A percentile compares a stretch with the other conserved stretches of the same genome.
phyloP scores from a whole-genome alignment of 2,329 filamentous ascomycete species.

The Diaporthe humulicola region DNA sequence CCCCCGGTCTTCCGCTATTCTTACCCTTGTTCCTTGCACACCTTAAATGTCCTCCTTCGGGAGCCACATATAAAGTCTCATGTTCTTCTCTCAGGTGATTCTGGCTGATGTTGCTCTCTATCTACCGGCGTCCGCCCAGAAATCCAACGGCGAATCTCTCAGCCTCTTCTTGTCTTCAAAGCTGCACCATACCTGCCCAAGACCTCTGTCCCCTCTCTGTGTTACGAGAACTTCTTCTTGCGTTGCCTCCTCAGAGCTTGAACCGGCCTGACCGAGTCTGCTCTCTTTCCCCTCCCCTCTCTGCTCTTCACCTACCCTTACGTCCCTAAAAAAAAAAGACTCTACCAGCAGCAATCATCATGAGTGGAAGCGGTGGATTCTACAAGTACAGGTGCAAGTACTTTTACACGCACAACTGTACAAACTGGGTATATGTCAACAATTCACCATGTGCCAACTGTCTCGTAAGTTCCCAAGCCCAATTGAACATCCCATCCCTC shows the following conservation, averaged over 20 bases:
- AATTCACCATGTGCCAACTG: slow-evolving; percentile 60
- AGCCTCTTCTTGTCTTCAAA: background rate
- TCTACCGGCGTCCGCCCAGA: background rate
- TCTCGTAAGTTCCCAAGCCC: slow-evolving; percentile 52
- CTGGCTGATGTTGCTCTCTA: slow-evolving; percentile 1
- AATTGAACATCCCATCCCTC: no score
- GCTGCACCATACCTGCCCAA: background rate
- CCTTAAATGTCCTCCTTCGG: slow-evolving; percentile 24
- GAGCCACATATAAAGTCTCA: slow-evolving; percentile 31
- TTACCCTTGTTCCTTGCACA: slow-evolving; percentile 32
- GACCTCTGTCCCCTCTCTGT: slow-evolving; percentile 20
- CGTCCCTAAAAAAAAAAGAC: no score
- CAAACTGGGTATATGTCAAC: slow-evolving; percentile 64
- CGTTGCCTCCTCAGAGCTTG: background rate
- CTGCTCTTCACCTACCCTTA: background rate
- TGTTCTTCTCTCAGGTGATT: slow-evolving; percentile 12
- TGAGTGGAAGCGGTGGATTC: slow-evolving; percentile 58
- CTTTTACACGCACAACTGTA: slow-evolving; percentile 62
- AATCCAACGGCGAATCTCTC: background rate
- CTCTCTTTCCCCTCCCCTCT: background rate
- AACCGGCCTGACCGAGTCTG: background rate
- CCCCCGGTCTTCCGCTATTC: slow-evolving; percentile 9
- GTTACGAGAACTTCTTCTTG: background rate
- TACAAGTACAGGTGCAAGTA: slow-evolving; percentile 67
- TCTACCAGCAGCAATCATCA: slow-evolving; percentile 41